These are phyloP conservation scores for Pseudoperonospora humuli DNA, from an alignment of 352 stramenopile genomes.

Conservation along the genomic window DNA sequence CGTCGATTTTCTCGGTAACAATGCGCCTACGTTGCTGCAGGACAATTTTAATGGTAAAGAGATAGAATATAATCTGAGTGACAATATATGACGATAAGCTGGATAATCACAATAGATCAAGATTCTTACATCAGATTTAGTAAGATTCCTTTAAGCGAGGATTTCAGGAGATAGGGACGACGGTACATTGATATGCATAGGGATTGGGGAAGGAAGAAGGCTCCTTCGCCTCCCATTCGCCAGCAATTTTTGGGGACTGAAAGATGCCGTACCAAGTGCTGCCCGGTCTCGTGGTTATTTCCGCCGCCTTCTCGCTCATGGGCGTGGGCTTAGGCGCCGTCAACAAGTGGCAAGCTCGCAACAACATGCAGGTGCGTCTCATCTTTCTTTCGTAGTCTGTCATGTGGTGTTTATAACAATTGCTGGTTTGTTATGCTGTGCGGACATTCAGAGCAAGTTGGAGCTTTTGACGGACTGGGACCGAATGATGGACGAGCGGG, in stretches of 20 bases:
- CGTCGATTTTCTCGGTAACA: no score
- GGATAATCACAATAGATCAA: no score
- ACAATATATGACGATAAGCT: no score
- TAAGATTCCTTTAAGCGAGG: no score
- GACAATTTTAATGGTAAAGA: no score
- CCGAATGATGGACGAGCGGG: conserved; percentile 73
- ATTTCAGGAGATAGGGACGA: no score
- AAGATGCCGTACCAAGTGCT: conserved; percentile 85
- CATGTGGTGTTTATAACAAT: conserved; percentile 2
- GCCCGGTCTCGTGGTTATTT: conserved; percentile 71
- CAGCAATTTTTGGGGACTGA: background rate
- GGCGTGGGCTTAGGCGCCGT: conserved; percentile 59
- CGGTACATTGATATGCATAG: no score
- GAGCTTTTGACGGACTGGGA: conserved; percentile 74
- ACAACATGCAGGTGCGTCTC: conserved; percentile 53
- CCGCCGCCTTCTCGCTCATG: conserved; percentile 70
- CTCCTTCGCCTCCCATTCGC: background rate
- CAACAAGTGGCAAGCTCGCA: conserved; percentile 67
- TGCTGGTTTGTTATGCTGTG: background rate
- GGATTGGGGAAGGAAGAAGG: background rate
- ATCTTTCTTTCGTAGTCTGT: background rate
- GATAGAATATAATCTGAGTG: no score
- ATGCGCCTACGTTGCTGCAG: no score
- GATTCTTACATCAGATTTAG: no score
- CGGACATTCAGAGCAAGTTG: conserved; percentile 51